Percentiles rank a stretch among this genome's conserved stretches.
Conservation (phyloP, 2,329 filamentous ascomycete species). For the Cladophialophora exuberans region DNA sequence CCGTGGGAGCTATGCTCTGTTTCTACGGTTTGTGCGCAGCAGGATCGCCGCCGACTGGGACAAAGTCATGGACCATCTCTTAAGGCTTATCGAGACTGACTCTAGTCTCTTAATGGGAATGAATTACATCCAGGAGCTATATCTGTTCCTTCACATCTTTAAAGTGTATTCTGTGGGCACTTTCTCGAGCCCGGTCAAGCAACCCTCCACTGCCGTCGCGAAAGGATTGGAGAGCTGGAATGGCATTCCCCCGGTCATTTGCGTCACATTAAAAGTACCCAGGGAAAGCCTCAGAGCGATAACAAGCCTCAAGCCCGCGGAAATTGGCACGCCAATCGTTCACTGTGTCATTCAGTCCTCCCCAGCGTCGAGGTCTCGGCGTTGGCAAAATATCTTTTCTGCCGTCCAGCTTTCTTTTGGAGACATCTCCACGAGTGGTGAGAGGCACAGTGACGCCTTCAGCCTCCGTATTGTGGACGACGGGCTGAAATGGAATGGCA, state of each 20-base stretch:
- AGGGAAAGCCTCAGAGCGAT: neutral
- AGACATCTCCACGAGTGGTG: slow-evolving; percentile 25
- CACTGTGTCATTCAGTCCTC: slow-evolving; percentile 7
- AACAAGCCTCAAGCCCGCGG: neutral
- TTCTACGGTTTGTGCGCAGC: slow-evolving; percentile 34
- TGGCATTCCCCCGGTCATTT: slow-evolving; percentile 2
- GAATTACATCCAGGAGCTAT: slow-evolving; percentile 37
- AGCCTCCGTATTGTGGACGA: slow-evolving; percentile 31
- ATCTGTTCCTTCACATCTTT: slow-evolving; percentile 35
- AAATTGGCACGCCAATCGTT: slow-evolving; percentile 4
- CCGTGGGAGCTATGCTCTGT: slow-evolving; percentile 34
- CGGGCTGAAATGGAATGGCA: slow-evolving; percentile 32
- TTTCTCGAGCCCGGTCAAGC: neutral
- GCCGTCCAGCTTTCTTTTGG: slow-evolving; percentile 35
- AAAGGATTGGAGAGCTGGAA: slow-evolving; percentile 5
- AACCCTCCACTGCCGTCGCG: neutral
- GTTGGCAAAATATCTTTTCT: slow-evolving; percentile 31
- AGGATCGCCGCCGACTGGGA: slow-evolving; percentile 29
- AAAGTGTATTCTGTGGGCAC: slow-evolving; percentile 26
- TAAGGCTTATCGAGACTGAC: slow-evolving; percentile 26
- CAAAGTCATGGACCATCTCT: slow-evolving; percentile 17
- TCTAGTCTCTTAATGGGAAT: slow-evolving; percentile 23
- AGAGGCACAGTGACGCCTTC: slow-evolving; percentile 25
- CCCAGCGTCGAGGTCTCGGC: neutral
- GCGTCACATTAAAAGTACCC: slow-evolving; percentile 4